Percentiles rank a stretch among this genome's conserved stretches.
phyloP scores from a whole-genome alignment of 805 yeast species.

The Wickerhamomyces chaumierensis region DNA sequence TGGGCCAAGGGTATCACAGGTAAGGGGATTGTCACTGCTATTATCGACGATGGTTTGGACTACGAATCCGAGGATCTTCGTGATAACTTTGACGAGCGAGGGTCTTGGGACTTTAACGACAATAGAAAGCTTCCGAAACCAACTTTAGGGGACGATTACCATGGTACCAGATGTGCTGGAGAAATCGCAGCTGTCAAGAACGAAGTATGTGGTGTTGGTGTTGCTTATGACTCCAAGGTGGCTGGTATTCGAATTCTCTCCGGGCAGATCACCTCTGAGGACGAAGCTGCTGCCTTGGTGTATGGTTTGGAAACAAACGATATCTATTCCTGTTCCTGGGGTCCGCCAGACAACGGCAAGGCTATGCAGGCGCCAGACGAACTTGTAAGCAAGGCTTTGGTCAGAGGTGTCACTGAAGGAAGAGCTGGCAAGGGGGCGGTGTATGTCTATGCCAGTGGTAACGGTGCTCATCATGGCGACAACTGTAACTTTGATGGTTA shows the following conservation, averaged over 20 bases:
- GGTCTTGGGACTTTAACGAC: slow-evolving; percentile 91
- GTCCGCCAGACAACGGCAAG: slow-evolving; percentile 88
- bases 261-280: slow-evolving; percentile 68
- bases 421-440: slow-evolving; percentile 72
- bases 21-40: slow-evolving; percentile 69
- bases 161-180: slow-evolving; percentile 97
- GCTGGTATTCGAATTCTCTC: slow-evolving; percentile 86
- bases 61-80: slow-evolving; percentile 63
- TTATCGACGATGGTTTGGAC: slow-evolving; percentile 93
- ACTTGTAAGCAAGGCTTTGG: slow-evolving; percentile 68
- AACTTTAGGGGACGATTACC: slow-evolving; percentile 68
- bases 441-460: slow-evolving; percentile 93
- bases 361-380: slow-evolving; percentile 78
- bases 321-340: slow-evolving; percentile 97
- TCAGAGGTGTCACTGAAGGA: slow-evolving; percentile 80
- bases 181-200: slow-evolving; percentile 84
- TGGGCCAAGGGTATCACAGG: slow-evolving; percentile 84
- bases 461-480: slow-evolving; percentile 76
- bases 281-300: slow-evolving; percentile 83
- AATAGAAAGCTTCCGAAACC: slow-evolving; percentile 72
- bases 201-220: slow-evolving; percentile 90
- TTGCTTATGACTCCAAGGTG: slow-evolving; percentile 80
- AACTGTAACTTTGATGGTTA: slow-evolving; percentile 96
- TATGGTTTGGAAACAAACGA: slow-evolving; percentile 77
- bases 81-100: slow-evolving; percentile 58